phyloP scores from a whole-genome alignment of 2,329 filamentous ascomycete genomes.

The Colletotrichum orbiculare region DNA sequence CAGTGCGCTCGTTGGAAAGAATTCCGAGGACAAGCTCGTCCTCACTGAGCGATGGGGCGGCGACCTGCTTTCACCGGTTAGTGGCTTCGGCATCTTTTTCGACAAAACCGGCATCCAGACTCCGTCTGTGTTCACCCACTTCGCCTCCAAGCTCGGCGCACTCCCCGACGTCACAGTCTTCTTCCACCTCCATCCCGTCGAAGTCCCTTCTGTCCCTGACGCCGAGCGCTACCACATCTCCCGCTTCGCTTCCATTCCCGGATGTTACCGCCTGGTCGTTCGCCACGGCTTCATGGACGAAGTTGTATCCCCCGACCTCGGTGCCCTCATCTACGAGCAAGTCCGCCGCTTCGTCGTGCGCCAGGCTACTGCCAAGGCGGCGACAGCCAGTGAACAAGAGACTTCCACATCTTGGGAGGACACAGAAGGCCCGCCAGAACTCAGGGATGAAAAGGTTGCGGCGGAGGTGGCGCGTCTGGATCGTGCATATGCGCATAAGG shows the following conservation, averaged over 20 bases:
- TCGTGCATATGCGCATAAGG: slow-evolving; percentile 58
- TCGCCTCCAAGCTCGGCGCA: slow-evolving; percentile 76
- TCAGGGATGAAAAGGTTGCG: slow-evolving; percentile 41
- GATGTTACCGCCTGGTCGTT: slow-evolving; percentile 75
- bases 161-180: slow-evolving; percentile 77
- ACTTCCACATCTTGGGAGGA: slow-evolving; percentile 20
- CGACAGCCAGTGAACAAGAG: slow-evolving; percentile 33
- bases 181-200: slow-evolving; percentile 76
- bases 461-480: slow-evolving; percentile 57
- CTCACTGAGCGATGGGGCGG: slow-evolving; percentile 54
- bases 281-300: slow-evolving; percentile 81
- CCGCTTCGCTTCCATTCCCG: slow-evolving; percentile 59
- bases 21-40: slow-evolving; percentile 41
- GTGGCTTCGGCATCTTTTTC: slow-evolving; percentile 78
- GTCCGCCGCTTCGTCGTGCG: slow-evolving; percentile 63
- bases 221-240: slow-evolving; percentile 60
- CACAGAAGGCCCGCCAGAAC: slow-evolving; percentile 36
- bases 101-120: slow-evolving; percentile 77
- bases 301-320: slow-evolving; percentile 73
- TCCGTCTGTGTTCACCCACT: slow-evolving; percentile 77
- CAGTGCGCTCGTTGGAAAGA: slow-evolving; percentile 49
- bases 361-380: slow-evolving; percentile 40
- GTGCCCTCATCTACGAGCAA: slow-evolving; percentile 65
- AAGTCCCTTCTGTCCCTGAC: slow-evolving; percentile 64
- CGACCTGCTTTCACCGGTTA: slow-evolving; percentile 57